Evolutionary conservation across 345 rosid genomes (phyloP).

Genomic region (Psidium friedrichsthalianum): DNA sequence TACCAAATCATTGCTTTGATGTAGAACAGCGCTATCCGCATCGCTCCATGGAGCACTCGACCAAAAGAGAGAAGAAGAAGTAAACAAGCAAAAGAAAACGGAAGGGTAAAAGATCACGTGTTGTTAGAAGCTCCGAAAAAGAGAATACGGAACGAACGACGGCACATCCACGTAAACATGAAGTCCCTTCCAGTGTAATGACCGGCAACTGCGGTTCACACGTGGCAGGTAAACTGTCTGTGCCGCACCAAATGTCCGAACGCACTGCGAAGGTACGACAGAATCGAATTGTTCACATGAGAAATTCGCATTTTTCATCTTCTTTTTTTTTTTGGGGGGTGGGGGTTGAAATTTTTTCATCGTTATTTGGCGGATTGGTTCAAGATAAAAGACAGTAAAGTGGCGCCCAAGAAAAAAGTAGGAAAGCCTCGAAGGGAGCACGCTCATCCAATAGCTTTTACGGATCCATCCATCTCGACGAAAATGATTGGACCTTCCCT

Average conservation of each 20-base stretch:
- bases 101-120: background rate
- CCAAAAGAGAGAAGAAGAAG: background rate
- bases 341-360: background rate
- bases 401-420: background rate
- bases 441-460: background rate
- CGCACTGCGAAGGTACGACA: background rate
- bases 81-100: background rate
- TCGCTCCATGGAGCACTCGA: background rate
- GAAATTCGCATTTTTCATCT: background rate
- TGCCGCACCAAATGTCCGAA: background rate
- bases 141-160: background rate
- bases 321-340: no score
- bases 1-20: background rate
- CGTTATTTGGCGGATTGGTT: background rate
- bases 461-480: background rate
- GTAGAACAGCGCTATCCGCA: background rate
- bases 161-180: background rate
- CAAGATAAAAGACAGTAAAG: background rate
- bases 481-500: background rate
- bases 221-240: no score
- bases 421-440: background rate
- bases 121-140: background rate
- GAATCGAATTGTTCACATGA: background rate
- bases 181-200: fast-evolving
- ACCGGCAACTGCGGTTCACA: background rate